Conservation (phyloP, 345 rosid genomes). For the Ceriops zippeliana region DNA sequence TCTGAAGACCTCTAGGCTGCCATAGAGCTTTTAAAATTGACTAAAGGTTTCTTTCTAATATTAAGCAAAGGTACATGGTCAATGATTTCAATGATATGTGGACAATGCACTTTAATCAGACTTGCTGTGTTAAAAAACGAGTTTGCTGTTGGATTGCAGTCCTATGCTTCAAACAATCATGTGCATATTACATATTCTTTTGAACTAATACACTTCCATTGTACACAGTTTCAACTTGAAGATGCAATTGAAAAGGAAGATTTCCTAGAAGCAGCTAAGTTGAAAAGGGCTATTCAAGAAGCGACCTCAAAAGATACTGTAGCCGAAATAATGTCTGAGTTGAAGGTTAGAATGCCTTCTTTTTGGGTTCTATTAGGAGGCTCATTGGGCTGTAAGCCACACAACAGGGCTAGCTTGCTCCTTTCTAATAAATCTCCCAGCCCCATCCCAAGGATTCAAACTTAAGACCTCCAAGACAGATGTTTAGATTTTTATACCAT, state of each 20-base stretch:
- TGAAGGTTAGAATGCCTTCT: slow-evolving; percentile 49
- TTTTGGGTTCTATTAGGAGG: neutral
- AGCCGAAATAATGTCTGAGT: slow-evolving; percentile 69
- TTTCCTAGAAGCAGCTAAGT: slow-evolving; percentile 76
- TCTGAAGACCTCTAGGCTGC: neutral
- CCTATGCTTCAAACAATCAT: neutral
- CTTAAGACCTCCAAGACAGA: neutral
- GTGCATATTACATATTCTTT: slow-evolving; percentile 1
- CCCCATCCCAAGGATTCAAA: too few species aligned
- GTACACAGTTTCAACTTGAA: slow-evolving; percentile 77
- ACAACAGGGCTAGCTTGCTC: too few species aligned
- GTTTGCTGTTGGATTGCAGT: neutral
- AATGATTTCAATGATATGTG: neutral
- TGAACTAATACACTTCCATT: slow-evolving; percentile 7
- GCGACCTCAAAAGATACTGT: slow-evolving; percentile 63
- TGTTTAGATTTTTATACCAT: neutral
- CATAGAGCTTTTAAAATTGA: neutral
- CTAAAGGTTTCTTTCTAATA: neutral
- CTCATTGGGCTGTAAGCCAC: too few species aligned
- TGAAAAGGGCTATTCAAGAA: slow-evolving; percentile 69
- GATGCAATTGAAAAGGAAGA: slow-evolving; percentile 88
- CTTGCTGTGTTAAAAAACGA: neutral
- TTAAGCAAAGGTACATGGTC: slow-evolving; percentile 2
- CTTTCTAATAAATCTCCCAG: too few species aligned
- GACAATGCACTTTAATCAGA: too few species aligned